phyloP scores from a whole-genome alignment of 1,284 basidiomycete species.

The Cutaneotrichosporon cavernicola region DNA sequence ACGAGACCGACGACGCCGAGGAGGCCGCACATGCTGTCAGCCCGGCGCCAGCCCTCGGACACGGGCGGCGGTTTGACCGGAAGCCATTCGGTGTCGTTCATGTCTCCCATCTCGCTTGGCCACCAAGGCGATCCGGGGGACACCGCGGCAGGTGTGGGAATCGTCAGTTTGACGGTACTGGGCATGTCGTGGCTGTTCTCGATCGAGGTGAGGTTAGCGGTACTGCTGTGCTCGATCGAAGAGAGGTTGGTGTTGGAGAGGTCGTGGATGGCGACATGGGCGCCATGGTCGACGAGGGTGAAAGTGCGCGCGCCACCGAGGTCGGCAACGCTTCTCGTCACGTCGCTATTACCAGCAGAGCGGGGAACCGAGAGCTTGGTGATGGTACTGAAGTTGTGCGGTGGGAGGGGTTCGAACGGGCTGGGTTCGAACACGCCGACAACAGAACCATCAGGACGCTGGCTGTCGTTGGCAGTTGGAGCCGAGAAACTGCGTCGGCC shows the following conservation, averaged over 20 bases:
- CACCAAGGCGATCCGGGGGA: background rate
- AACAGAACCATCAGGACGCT: slow-evolving; percentile 8
- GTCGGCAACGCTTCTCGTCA: background rate
- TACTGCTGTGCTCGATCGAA: background rate
- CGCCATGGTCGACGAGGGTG: background rate
- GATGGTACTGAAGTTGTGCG: slow-evolving; percentile 37
- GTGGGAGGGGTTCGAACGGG: slow-evolving; percentile 35
- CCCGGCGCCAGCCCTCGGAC: slow-evolving; percentile 8
- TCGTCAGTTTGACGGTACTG: background rate
- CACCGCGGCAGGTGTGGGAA: background rate
- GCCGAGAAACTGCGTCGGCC: background rate
- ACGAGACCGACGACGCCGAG: slow-evolving; percentile 24
- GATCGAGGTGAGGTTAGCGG: background rate
- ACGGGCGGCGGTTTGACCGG: slow-evolving; percentile 1
- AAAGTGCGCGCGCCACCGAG: background rate
- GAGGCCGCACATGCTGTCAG: slow-evolving; percentile 30
- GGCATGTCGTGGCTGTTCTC: background rate
- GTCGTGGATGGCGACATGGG: background rate
- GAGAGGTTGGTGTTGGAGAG: background rate
- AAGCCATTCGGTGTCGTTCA: slow-evolving; percentile 10
- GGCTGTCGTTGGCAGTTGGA: background rate
- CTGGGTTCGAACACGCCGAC: slow-evolving; percentile 26
- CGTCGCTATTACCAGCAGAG: background rate
- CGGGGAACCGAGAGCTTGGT: background rate
- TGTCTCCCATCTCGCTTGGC: background rate